Evolutionary conservation across 2,329 filamentous ascomycete genomes (phyloP).

Genomic region (Talaromyces pinophilus): DNA sequence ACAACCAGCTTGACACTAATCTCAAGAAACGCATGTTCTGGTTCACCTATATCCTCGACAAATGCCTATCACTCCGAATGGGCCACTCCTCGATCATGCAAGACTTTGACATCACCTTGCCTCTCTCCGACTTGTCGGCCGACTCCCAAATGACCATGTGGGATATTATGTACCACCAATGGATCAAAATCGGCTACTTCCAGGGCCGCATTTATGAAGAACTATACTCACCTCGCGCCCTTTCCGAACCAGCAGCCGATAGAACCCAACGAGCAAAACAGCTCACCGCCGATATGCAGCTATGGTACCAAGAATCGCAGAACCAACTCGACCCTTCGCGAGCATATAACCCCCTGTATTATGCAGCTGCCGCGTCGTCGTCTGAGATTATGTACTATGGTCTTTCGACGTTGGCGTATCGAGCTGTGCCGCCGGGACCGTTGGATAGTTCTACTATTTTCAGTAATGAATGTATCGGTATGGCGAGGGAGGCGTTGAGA

Average conservation of each 20-base stretch:
- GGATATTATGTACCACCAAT: slow-evolving; percentile 53
- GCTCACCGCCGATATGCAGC: slow-evolving; percentile 20
- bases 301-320: slow-evolving; percentile 24
- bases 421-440: slow-evolving; percentile 39
- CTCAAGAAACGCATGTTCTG: slow-evolving; percentile 56
- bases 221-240: slow-evolving; percentile 50
- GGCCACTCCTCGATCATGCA: slow-evolving; percentile 61
- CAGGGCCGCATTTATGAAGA: slow-evolving; percentile 62
- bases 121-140: slow-evolving; percentile 36
- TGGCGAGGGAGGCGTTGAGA: slow-evolving; percentile 39
- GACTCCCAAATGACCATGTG: slow-evolving; percentile 36
- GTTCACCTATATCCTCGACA: slow-evolving; percentile 62
- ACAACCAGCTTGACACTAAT: slow-evolving; percentile 28
- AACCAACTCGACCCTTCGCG: slow-evolving; percentile 24
- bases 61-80: slow-evolving; percentile 59
- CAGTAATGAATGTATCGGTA: slow-evolving; percentile 40
- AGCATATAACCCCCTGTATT: slow-evolving; percentile 29
- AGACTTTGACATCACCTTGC: slow-evolving; percentile 61
- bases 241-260: slow-evolving; percentile 31
- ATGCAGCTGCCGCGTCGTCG: slow-evolving; percentile 32
- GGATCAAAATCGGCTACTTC: slow-evolving; percentile 59
- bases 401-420: slow-evolving; percentile 43
- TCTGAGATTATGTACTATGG: slow-evolving; percentile 41
- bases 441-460: slow-evolving; percentile 34
- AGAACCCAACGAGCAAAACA: slow-evolving; percentile 30